phyloP scores from a whole-genome alignment of 495 filamentous ascomycete species.

The Aspergillus saccharolyticus region DNA sequence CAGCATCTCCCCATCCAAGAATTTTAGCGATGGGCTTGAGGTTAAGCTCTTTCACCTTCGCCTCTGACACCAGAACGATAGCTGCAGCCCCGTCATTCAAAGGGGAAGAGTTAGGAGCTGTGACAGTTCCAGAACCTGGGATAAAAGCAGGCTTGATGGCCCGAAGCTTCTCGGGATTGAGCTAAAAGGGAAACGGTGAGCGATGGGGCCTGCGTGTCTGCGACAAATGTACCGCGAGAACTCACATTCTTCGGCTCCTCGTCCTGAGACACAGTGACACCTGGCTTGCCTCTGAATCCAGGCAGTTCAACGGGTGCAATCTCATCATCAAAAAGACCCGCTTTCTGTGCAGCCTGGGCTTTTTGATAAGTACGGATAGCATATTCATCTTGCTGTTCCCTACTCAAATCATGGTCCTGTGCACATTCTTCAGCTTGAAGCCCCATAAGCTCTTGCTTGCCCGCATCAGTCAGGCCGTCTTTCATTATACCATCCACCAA shows the following conservation, averaged over 20 bases:
- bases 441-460: slow-evolving; percentile 90
- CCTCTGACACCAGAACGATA: slow-evolving; percentile 84
- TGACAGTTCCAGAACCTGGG: slow-evolving; percentile 77
- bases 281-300: slow-evolving; percentile 84
- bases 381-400: slow-evolving; percentile 87
- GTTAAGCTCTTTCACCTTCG: slow-evolving; percentile 78
- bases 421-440: slow-evolving; percentile 89
- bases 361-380: slow-evolving; percentile 88
- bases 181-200: slow-evolving; percentile 34
- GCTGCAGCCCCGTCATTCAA: slow-evolving; percentile 92
- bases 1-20: slow-evolving; percentile 93
- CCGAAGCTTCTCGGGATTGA: slow-evolving; percentile 88
- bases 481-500: slow-evolving; percentile 86
- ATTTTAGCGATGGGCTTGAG: slow-evolving; percentile 93
- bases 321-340: slow-evolving; percentile 73
- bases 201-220: neutral
- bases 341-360: slow-evolving; percentile 77
- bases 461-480: slow-evolving; percentile 88
- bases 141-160: slow-evolving; percentile 81
- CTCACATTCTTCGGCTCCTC: slow-evolving; percentile 90
- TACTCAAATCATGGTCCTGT: slow-evolving; percentile 69
- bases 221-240: neutral
- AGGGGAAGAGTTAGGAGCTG: slow-evolving; percentile 94
- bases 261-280: slow-evolving; percentile 72
- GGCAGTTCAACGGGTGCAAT: slow-evolving; percentile 87